Conservation (phyloP, 192 early-diverging fungal genomes). For the Entrophospora sp. region DNA sequence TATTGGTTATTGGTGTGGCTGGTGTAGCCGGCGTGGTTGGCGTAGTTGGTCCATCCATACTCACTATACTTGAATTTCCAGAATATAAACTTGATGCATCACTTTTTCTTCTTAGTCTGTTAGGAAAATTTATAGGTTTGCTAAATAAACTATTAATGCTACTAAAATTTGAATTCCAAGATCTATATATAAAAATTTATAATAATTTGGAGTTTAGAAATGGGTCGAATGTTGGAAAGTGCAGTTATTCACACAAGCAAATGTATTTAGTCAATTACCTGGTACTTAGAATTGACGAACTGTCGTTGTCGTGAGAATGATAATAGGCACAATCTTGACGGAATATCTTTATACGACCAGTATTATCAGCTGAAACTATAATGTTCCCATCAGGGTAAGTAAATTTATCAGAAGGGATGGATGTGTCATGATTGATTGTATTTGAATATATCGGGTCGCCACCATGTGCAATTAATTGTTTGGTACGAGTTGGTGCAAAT, state of each 20-base stretch:
- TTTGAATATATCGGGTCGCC: slow-evolving; percentile 45
- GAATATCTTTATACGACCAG: slow-evolving; percentile 57
- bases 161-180: slow-evolving; percentile 13
- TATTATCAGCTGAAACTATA: slow-evolving; percentile 54
- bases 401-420: slow-evolving; percentile 5
- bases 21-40: no score
- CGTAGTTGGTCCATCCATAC: not conserved
- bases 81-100: slow-evolving; percentile 19
- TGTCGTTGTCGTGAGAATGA: not conserved
- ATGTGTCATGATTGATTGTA: slow-evolving; percentile 24
- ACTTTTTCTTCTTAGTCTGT: slow-evolving; percentile 12
- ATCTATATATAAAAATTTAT: not conserved
- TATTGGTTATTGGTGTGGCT: no score
- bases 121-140: not conserved
- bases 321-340: slow-evolving; percentile 46
- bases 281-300: slow-evolving; percentile 1
- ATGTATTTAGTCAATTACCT: not conserved
- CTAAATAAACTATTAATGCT: not conserved
- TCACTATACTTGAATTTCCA: not conserved
- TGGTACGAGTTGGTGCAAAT: slow-evolving; percentile 55
- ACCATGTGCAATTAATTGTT: slow-evolving; percentile 46
- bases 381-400: slow-evolving; percentile 44
- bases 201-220: no score
- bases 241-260: not conserved
- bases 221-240: not conserved